Evolutionary conservation across 176 grass and related monocot genomes (phyloP).

Genomic region (Oryza meridionalis): DNA sequence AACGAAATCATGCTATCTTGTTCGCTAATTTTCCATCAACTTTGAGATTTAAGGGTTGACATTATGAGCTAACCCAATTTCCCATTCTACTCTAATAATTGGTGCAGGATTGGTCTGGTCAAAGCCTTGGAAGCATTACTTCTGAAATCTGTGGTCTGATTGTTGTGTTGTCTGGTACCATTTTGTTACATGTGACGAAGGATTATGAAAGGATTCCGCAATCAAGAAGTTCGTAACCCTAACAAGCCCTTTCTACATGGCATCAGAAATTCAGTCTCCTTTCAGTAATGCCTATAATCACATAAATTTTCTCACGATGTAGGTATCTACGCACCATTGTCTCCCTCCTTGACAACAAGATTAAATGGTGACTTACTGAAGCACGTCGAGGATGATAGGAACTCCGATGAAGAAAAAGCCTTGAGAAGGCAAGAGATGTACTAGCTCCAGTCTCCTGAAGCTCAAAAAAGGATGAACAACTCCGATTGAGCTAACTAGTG

Average conservation of each 20-base stretch:
- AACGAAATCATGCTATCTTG: neutral
- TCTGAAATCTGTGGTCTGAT: slow-evolving; percentile 97
- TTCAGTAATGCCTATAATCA: neutral
- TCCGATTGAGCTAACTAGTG: neutral
- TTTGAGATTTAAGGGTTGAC: neutral
- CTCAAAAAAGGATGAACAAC: neutral
- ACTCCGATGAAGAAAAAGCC: slow-evolving; percentile 57
- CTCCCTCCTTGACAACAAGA: slow-evolving; percentile 71
- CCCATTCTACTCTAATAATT: neutral
- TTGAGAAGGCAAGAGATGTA: slow-evolving; percentile 71
- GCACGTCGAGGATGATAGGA: slow-evolving; percentile 60
- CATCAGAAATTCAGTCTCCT: neutral
- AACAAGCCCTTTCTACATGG: slow-evolving; percentile 4
- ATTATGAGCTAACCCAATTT: neutral
- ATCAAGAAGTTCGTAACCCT: slow-evolving; percentile 53
- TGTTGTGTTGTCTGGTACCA: slow-evolving; percentile 87
- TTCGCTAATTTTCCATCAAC: neutral
- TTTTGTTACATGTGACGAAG: slow-evolving; percentile 91
- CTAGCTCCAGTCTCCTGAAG: slow-evolving; percentile 25
- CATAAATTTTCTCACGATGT: slow-evolving; percentile 22
- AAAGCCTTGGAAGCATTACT: slow-evolving; percentile 78
- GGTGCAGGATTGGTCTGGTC: slow-evolving; percentile 89
- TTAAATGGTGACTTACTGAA: slow-evolving; percentile 78
- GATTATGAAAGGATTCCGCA: slow-evolving; percentile 83
- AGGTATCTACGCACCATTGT: slow-evolving; percentile 78